Conservation (phyloP, 2,329 filamentous ascomycete genomes). For the Verticillium alfalfae region DNA sequence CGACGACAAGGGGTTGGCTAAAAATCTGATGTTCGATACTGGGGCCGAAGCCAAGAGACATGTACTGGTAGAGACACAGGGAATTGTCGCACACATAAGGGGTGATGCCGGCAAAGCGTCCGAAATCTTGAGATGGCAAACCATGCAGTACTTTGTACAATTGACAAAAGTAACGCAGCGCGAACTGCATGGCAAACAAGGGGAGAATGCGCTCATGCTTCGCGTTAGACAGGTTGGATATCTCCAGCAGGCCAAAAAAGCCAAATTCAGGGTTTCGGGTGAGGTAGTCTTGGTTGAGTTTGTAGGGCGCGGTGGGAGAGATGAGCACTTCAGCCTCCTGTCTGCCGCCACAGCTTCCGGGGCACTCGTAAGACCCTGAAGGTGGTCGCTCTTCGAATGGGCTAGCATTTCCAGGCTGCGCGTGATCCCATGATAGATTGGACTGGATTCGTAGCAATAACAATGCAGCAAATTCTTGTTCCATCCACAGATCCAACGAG, state of each 20-base stretch:
- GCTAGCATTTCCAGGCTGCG: neutral
- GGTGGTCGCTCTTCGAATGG: neutral
- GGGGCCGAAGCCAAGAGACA: conserved; percentile 78
- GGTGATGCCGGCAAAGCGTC: conserved; percentile 65
- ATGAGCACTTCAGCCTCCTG: neutral
- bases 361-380: neutral
- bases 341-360: too few species aligned
- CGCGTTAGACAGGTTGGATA: neutral
- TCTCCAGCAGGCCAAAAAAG: conserved; percentile 6
- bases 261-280: conserved; percentile 13
- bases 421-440: conserved; percentile 7
- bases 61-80: conserved; percentile 84
- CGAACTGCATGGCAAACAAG: conserved; percentile 65
- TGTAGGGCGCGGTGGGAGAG: neutral
- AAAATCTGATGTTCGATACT: conserved; percentile 81
- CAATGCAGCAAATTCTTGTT: conserved; percentile 57
- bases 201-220: conserved; percentile 39
- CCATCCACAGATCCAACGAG: conserved; percentile 64
- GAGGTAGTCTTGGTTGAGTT: conserved; percentile 22
- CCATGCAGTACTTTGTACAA: conserved; percentile 82
- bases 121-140: conserved; percentile 64
- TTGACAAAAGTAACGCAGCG: conserved; percentile 73
- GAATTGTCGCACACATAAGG: conserved; percentile 72
- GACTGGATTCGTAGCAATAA: conserved; percentile 43
- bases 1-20: conserved; percentile 74